phyloP scores from a whole-genome alignment of 2,329 filamentous ascomycete genomes.

The Falciphora oryzae region DNA sequence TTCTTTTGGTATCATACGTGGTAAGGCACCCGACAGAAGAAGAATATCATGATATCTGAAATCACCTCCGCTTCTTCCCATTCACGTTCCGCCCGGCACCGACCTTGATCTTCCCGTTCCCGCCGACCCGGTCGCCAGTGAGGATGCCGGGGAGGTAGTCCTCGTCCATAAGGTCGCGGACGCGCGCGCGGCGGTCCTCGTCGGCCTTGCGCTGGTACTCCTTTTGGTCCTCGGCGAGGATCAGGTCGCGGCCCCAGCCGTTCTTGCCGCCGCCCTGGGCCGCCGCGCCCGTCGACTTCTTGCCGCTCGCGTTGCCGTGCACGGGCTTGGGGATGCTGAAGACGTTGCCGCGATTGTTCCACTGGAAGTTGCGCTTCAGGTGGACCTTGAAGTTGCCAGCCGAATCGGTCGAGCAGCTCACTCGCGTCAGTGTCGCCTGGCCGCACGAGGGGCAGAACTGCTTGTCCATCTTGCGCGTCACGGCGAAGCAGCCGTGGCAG shows the following conservation, averaged over 20 bases:
- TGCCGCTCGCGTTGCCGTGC: slow-evolving; percentile 74
- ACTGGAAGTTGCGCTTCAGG: slow-evolving; percentile 92
- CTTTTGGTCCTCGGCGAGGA: slow-evolving; percentile 93
- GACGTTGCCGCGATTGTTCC: slow-evolving; percentile 87
- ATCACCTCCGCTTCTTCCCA: slow-evolving; percentile 57
- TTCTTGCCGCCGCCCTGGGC: slow-evolving; percentile 66
- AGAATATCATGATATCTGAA: slow-evolving; percentile 4
- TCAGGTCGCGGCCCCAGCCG: slow-evolving; percentile 79
- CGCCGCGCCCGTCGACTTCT: slow-evolving; percentile 41
- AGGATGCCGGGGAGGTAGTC: slow-evolving; percentile 85
- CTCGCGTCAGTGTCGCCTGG: slow-evolving; percentile 76
- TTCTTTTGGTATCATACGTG: neutral
- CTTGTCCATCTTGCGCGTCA: slow-evolving; percentile 75
- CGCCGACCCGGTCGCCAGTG: slow-evolving; percentile 65
- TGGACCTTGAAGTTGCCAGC: slow-evolving; percentile 79
- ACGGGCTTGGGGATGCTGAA: slow-evolving; percentile 91
- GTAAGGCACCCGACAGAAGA: slow-evolving; percentile 4
- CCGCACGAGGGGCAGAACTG: slow-evolving; percentile 94
- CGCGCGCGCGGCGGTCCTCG: slow-evolving; percentile 59
- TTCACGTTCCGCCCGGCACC: slow-evolving; percentile 87
- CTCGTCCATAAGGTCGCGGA: slow-evolving; percentile 87
- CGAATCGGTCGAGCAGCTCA: slow-evolving; percentile 77
- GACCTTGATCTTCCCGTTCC: slow-evolving; percentile 65
- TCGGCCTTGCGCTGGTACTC: slow-evolving; percentile 67
- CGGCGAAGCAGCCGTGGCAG: slow-evolving; percentile 88